phyloP scores from a whole-genome alignment of 2,329 filamentous ascomycete species.

The Bimuria novae-zelandiae region DNA sequence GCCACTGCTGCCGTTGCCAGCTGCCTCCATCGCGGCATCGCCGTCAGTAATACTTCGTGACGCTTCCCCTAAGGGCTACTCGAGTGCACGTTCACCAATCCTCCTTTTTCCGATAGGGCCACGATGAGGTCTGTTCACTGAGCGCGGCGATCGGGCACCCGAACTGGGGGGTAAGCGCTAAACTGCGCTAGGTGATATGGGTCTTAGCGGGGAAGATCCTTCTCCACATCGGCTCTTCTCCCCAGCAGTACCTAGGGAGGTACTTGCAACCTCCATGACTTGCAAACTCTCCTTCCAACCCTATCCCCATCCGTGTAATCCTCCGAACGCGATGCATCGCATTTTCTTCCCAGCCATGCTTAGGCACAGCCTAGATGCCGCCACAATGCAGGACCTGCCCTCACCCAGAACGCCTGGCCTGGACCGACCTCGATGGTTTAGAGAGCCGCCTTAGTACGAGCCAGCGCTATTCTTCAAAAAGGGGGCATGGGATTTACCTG shows the following conservation, averaged over 20 bases:
- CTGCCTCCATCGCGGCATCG: no score
- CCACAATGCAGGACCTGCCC: background rate
- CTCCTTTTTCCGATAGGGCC: no score
- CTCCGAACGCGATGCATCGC: background rate
- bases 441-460: background rate
- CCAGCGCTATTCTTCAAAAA: background rate
- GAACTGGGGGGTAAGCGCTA: no score
- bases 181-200: no score
- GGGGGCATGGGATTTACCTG: background rate
- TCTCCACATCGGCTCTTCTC: background rate
- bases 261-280: background rate
- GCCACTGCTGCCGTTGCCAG: no score
- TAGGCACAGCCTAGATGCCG: background rate
- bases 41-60: no score
- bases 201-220: background rate
- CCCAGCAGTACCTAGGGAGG: no score
- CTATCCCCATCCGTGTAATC: slow-evolving; percentile 2
- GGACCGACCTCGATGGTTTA: background rate
- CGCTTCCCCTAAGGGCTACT: no score
- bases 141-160: no score
- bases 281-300: background rate
- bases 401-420: background rate
- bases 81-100: no score
- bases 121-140: no score
- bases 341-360: background rate